Evolutionary conservation across 2,329 filamentous ascomycete genomes (phyloP), one percentile per base, ranked within the genome.

Genomic region (Penicillium oxalicum): DNA sequence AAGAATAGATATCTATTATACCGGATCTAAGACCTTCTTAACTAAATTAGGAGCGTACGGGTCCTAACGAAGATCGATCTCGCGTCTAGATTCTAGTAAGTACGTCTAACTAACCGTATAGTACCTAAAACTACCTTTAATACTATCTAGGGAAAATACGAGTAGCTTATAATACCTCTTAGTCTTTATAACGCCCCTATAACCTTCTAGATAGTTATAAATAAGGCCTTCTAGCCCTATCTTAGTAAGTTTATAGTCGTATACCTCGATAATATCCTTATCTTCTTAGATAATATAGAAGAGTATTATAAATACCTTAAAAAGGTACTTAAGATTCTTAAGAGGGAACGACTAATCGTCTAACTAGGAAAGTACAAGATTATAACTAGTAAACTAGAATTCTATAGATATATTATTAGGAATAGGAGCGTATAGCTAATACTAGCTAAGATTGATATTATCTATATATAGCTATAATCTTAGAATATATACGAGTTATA

Each of bases 241-340:
- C 13, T 49, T n/a, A 13, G 36, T 2, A 26, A 33, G 2, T 13
- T 7, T 3, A 5, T 37, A 4, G 25, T 49, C 2, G 9, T 45
- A 1, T 49, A 49, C 9, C 11, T 45, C 2, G 24, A 45, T 12
- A 2, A 49, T 41, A 49, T 49, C 37, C 37, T 49, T 8, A 40
- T 49, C 18, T 49, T 40, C 11, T 49, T 4, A 6, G 26, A 24
- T 4, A 28, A 4, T 1, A 9, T 37, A 2, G 32, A 49, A 5
- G 42, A 49, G 5, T 11, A 49, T n/a, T 26, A 28, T 3, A 3
- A 29, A 8, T 27, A 49, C 8, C 25, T 49, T 7, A 6, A 32
- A 11, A 1, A 39, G 12, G 38, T 33, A 1, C 24, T 45, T 0
- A 2, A n/a, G 5, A 18, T 13, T 1, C 8, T 49, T n/a, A 0